Evolutionary conservation across 257 asterid genomes (phyloP).

Genomic region (Voacanga thouarsii): DNA sequence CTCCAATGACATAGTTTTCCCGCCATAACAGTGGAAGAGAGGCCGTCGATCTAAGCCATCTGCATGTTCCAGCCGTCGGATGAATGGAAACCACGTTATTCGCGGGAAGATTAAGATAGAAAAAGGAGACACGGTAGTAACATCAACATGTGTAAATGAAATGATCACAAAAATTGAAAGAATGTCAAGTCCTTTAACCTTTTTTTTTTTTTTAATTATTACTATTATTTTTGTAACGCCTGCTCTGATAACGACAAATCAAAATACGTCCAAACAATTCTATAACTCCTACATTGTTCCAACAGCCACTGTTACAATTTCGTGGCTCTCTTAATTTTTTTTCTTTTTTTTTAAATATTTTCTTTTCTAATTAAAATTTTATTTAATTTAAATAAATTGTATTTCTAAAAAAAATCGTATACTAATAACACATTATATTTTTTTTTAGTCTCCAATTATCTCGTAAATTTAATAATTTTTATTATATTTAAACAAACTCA

Average conservation of each 20-base stretch:
- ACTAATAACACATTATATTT: no score
- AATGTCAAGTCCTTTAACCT: not conserved
- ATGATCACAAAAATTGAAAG: conserved; percentile 22
- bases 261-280: not conserved
- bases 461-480: no score
- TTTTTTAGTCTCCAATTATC: no score
- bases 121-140: not conserved
- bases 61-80: conserved; percentile 24
- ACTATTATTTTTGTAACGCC: not conserved
- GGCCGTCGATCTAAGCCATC: conserved; percentile 35
- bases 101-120: not conserved
- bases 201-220: not conserved
- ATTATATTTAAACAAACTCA: no score
- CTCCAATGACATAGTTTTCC: conserved; percentile 17
- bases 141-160: conserved; percentile 13
- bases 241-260: conserved; percentile 5
- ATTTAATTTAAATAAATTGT: no score
- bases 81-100: not conserved
- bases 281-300: not conserved
- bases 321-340: no score
- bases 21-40: conserved; percentile 30
- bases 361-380: no score
- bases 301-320: no score
- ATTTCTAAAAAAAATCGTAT: no score
- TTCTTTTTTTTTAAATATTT: no score